A percentile compares a stretch with the other conserved stretches of the same genome.
These are phyloP conservation scores for Stachybotrys echinatus DNA, from an alignment of 2,329 filamentous ascomycete species.

Conservation along the genomic window DNA sequence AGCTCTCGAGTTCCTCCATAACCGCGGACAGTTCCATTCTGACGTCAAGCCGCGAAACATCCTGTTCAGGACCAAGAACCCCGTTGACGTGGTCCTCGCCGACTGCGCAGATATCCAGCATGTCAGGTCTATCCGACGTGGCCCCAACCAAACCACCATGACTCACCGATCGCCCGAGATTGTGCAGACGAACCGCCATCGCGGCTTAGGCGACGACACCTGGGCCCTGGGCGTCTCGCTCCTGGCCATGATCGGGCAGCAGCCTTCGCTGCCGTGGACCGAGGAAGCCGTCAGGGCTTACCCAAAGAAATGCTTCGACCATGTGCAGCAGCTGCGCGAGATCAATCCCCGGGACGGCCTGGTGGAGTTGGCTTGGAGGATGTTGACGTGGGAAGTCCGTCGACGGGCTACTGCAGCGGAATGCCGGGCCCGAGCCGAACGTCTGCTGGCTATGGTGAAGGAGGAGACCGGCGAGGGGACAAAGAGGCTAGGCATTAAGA, in stretches of 20 bases:
- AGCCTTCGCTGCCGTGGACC: conserved; percentile 11
- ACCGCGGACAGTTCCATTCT: conserved; percentile 15
- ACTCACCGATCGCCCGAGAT: conserved; percentile 24
- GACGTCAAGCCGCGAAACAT: conserved; percentile 28
- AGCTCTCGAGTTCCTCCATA: conserved; percentile 21
- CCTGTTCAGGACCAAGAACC: conserved; percentile 18
- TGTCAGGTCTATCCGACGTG: conserved; percentile 5
- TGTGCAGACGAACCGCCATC: conserved; percentile 8
- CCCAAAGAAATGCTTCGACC: conserved; percentile 14
- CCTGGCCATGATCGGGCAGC: conserved; percentile 22
- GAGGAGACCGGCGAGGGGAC: not conserved
- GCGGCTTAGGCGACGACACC: conserved; percentile 22
- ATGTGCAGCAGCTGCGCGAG: conserved; percentile 12
- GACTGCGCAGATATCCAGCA: conserved; percentile 24
- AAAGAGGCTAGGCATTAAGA: conserved; percentile 10
- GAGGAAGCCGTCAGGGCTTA: conserved; percentile 15
- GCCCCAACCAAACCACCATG: conserved; percentile 14
- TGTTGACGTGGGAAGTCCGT: conserved; percentile 14
- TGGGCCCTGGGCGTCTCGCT: conserved; percentile 26
- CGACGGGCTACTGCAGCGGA: conserved; percentile 13
- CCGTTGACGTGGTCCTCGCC: conserved; percentile 21
- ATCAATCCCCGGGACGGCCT: conserved; percentile 19
- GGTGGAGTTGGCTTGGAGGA: conserved; percentile 11
- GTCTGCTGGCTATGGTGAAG: conserved; percentile 5
- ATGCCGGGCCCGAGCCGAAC: conserved; percentile 8